These are phyloP conservation scores for Cotoneaster glaucophyllus DNA, from an alignment of 306 rosid genomes.

Conservation along the genomic window DNA sequence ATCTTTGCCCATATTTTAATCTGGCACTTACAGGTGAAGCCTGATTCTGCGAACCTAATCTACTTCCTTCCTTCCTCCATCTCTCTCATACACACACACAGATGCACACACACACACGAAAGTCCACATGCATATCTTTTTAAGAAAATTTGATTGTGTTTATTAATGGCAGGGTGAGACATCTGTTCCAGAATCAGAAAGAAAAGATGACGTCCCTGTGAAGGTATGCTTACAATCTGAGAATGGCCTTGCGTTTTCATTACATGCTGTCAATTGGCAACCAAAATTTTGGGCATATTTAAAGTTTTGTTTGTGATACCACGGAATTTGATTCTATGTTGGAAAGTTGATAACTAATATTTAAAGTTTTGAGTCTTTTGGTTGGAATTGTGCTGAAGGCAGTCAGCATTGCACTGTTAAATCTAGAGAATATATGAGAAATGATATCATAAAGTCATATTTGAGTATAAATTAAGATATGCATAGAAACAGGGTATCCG, in stretches of 20 bases:
- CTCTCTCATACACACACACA: background rate
- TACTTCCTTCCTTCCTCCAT: background rate
- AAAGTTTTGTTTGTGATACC: background rate
- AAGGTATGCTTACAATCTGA: slow-evolving; percentile 46
- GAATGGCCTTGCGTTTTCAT: background rate
- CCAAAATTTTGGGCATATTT: background rate
- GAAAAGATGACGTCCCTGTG: slow-evolving; percentile 37
- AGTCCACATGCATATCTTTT: background rate
- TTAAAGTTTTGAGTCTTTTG: background rate
- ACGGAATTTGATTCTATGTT: background rate
- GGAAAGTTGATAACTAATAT: background rate
- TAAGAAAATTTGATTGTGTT: slow-evolving; percentile 3
- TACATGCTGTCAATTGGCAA: slow-evolving; percentile 1
- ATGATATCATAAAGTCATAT: background rate
- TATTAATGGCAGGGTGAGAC: slow-evolving; percentile 76
- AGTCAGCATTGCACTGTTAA: background rate
- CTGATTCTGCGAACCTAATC: background rate
- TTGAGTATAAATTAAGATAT: background rate
- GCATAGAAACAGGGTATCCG: background rate
- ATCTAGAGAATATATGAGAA: background rate
- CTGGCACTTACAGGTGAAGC: slow-evolving; percentile 84
- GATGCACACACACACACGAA: background rate
- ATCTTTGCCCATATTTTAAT: slow-evolving; percentile 92
- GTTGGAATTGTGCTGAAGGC: background rate
- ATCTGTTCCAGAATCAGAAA: slow-evolving; percentile 61